phyloP scores from a whole-genome alignment of 495 filamentous ascomycete genomes.

The Penicillium diatomitis region DNA sequence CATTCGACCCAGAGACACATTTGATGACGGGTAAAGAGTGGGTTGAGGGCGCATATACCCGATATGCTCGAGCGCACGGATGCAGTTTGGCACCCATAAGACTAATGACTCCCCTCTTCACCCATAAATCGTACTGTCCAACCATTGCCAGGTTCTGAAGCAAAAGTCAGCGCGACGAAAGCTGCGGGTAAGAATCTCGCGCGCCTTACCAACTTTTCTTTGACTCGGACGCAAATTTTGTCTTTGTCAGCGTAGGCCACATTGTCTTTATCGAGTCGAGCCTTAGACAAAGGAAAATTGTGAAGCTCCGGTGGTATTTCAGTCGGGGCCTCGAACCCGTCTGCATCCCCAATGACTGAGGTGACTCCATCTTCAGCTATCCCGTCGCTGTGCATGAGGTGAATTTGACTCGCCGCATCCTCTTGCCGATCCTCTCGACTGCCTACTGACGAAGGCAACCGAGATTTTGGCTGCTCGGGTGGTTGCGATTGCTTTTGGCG shows the following conservation, averaged over 20 bases:
- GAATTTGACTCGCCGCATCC: slow-evolving; percentile 14
- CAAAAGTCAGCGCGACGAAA: slow-evolving; percentile 8
- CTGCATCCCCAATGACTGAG: slow-evolving; percentile 18
- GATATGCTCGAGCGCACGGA: slow-evolving; percentile 40
- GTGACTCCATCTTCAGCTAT: slow-evolving; percentile 18
- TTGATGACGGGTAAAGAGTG: slow-evolving; percentile 69
- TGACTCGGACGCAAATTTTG: slow-evolving; percentile 33
- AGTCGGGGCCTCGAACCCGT: slow-evolving; percentile 29
- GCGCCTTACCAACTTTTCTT: slow-evolving; percentile 32
- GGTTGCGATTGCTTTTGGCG: slow-evolving; percentile 2
- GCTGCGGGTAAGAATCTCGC: too few species aligned
- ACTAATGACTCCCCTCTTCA: slow-evolving; percentile 54
- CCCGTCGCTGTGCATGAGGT: slow-evolving; percentile 7
- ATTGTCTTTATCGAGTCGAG: slow-evolving; percentile 29
- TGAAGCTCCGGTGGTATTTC: slow-evolving; percentile 25
- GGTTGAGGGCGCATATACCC: slow-evolving; percentile 65
- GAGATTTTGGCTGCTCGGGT: background rate
- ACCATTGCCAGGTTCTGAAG: slow-evolving; percentile 55
- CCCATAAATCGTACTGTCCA: slow-evolving; percentile 65
- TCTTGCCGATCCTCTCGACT: slow-evolving; percentile 5
- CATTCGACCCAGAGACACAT: slow-evolving; percentile 38
- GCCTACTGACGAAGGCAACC: background rate
- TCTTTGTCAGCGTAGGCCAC: slow-evolving; percentile 34
- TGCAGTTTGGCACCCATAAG: slow-evolving; percentile 56
- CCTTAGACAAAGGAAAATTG: slow-evolving; percentile 37